Evolutionary conservation across 2,329 filamentous ascomycete genomes (phyloP).

Genomic region (Fusarium sp.): DNA sequence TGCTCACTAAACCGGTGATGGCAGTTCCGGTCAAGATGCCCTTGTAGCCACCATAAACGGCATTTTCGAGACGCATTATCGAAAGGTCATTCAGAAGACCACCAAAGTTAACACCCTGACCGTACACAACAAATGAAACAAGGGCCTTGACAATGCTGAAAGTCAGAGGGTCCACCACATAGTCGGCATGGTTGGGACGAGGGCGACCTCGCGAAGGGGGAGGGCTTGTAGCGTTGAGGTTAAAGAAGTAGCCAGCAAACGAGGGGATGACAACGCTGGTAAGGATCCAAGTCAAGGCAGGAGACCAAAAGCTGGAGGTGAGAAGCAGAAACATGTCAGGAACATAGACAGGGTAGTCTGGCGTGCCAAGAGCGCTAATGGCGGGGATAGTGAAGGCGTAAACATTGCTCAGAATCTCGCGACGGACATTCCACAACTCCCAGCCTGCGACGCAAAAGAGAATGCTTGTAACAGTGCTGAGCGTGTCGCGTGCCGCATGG

Average conservation of each 20-base stretch:
- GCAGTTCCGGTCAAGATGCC: slow-evolving; percentile 76
- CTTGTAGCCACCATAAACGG: slow-evolving; percentile 78
- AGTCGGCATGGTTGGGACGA: slow-evolving; percentile 58
- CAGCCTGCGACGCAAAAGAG: slow-evolving; percentile 75
- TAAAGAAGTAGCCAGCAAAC: slow-evolving; percentile 88
- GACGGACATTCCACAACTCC: slow-evolving; percentile 77
- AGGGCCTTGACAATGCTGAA: slow-evolving; percentile 93
- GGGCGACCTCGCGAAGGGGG: slow-evolving; percentile 58
- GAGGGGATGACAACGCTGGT: slow-evolving; percentile 79
- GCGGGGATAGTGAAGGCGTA: slow-evolving; percentile 80
- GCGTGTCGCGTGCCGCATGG: slow-evolving; percentile 73
- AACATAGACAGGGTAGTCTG: slow-evolving; percentile 72
- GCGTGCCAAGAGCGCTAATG: slow-evolving; percentile 65
- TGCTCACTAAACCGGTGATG: slow-evolving; percentile 74
- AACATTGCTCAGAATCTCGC: slow-evolving; percentile 76
- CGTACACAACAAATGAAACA: slow-evolving; percentile 83
- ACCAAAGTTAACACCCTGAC: slow-evolving; percentile 71
- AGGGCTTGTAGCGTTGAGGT: slow-evolving; percentile 73
- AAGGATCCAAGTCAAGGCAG: slow-evolving; percentile 79
- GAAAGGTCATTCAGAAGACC: slow-evolving; percentile 71
- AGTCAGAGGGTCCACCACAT: slow-evolving; percentile 83
- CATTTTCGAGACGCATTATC: slow-evolving; percentile 72
- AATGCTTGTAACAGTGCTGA: slow-evolving; percentile 79
- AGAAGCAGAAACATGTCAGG: slow-evolving; percentile 86
- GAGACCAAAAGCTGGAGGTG: slow-evolving; percentile 84